Conservation (phyloP, 495 filamentous ascomycete species). For the Penicillium cinerascens region DNA sequence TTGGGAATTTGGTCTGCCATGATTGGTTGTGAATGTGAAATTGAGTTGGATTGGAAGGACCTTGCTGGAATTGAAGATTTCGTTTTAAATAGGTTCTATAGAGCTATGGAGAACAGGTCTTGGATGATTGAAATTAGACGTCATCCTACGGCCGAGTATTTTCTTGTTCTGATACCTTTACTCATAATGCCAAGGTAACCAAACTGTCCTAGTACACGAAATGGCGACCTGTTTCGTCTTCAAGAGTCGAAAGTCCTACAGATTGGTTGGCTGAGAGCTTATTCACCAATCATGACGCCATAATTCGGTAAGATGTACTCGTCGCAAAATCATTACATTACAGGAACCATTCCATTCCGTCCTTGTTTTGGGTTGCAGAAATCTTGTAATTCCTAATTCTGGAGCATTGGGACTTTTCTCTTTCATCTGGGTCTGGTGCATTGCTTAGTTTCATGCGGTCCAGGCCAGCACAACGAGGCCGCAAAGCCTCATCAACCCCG, state of each 20-base stretch:
- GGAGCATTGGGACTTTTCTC: background rate
- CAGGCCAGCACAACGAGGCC: too few relatives aligned
- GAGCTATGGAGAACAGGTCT: background rate
- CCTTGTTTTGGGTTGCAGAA: background rate
- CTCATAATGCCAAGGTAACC: background rate
- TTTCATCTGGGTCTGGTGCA: background rate
- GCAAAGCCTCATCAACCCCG: background rate
- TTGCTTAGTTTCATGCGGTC: background rate
- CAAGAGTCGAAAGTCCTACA: too few relatives aligned
- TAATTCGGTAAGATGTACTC: background rate
- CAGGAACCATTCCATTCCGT: background rate
- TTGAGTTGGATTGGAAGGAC: background rate
- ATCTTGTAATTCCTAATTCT: background rate
- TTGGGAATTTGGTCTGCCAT: slow-evolving; percentile 7
- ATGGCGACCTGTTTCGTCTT: too few relatives aligned
- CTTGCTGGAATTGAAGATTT: background rate
- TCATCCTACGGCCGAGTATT: background rate
- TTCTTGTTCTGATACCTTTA: background rate
- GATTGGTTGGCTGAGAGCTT: background rate
- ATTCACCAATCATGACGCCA: slow-evolving; percentile 4
- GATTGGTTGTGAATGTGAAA: background rate
- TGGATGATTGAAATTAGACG: background rate
- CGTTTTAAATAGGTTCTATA: background rate
- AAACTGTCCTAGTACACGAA: too few relatives aligned
- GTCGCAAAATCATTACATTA: background rate